Percentiles rank a stretch among this genome's conserved stretches.
These are phyloP conservation scores for Lepraria neglecta DNA, from an alignment of 495 filamentous ascomycete species.

Conservation along the genomic window DNA sequence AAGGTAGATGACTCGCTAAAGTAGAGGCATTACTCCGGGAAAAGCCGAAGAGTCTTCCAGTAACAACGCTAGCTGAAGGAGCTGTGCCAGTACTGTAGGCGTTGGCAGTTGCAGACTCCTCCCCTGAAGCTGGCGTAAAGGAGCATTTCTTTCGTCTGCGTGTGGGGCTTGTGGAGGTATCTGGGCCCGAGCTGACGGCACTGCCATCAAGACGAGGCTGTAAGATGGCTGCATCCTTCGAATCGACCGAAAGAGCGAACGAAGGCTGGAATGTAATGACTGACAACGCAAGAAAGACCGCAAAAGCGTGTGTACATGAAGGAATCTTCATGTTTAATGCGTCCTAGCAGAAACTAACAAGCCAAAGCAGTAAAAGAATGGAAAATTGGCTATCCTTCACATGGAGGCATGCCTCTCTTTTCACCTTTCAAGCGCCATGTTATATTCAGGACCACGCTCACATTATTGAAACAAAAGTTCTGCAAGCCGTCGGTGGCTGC, in stretches of 20 bases:
- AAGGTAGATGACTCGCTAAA: background rate
- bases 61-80: background rate
- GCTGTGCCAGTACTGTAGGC: background rate
- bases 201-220: slow-evolving; percentile 19
- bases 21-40: slow-evolving; percentile 4
- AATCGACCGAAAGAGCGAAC: slow-evolving; percentile 15
- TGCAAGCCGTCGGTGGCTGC: background rate
- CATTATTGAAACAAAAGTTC: background rate
- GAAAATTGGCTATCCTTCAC: background rate
- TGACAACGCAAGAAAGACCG: slow-evolving; percentile 13
- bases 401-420: background rate
- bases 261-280: slow-evolving; percentile 5
- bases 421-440: background rate
- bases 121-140: background rate
- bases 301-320: slow-evolving; percentile 22
- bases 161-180: slow-evolving; percentile 1
- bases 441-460: background rate
- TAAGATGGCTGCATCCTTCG: slow-evolving; percentile 11
- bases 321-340: slow-evolving; percentile 21
- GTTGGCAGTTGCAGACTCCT: background rate
- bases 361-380: slow-evolving; percentile 1
- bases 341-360: slow-evolving; percentile 2
- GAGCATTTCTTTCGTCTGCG: slow-evolving; percentile 8
- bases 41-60: background rate
- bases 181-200: slow-evolving; percentile 1